Conservation (phyloP, 2,329 filamentous ascomycete genomes). For the Zymoseptoria crescenta region DNA sequence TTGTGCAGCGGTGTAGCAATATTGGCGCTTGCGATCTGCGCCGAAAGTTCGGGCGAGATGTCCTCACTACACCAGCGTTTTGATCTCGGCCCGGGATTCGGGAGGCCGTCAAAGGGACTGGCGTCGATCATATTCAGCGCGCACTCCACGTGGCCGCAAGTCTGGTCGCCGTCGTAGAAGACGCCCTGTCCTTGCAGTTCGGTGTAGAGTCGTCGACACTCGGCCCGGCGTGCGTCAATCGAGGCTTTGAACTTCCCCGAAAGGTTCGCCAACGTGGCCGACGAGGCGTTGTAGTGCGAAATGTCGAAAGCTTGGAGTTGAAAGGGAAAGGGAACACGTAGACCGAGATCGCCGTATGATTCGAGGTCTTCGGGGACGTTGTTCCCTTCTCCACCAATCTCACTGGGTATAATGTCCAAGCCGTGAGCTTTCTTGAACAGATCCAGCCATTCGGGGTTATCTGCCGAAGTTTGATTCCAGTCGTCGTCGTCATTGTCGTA, state of each 20-base stretch:
- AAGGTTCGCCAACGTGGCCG: constrained; percentile 8
- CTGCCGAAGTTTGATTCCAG: constrained; percentile 36
- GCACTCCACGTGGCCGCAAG: constrained; percentile 21
- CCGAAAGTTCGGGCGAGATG: constrained; percentile 1
- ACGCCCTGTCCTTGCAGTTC: constrained; percentile 18
- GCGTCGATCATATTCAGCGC: constrained; percentile 20
- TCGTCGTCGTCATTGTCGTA: constrained; percentile 44
- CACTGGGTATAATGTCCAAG: constrained; percentile 30
- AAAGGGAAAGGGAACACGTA: constrained; percentile 29
- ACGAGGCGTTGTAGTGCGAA: constrained; percentile 6
- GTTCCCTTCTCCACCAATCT: constrained; percentile 25
- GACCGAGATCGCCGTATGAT: constrained; percentile 29
- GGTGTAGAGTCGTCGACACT: constrained; percentile 15
- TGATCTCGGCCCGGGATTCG: constrained; percentile 2
- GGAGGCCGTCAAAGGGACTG: constrained; percentile 12
- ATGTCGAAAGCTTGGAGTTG: constrained; percentile 27
- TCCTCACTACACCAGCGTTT: constrained; percentile 23
- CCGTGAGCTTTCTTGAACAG: constrained; percentile 45
- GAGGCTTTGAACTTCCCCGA: constrained; percentile 12
- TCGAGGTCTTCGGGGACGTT: constrained; percentile 30
- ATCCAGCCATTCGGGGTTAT: constrained; percentile 40
- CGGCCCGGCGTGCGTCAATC: constrained; percentile 5
- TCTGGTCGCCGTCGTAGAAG: constrained; percentile 13
- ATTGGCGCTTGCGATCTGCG: constrained; percentile 1
- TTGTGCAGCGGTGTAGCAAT: neutral